Base-by-base conservation (phyloP, 2,329 filamentous ascomycete species). In the Metarhizium robertsii region DNA sequence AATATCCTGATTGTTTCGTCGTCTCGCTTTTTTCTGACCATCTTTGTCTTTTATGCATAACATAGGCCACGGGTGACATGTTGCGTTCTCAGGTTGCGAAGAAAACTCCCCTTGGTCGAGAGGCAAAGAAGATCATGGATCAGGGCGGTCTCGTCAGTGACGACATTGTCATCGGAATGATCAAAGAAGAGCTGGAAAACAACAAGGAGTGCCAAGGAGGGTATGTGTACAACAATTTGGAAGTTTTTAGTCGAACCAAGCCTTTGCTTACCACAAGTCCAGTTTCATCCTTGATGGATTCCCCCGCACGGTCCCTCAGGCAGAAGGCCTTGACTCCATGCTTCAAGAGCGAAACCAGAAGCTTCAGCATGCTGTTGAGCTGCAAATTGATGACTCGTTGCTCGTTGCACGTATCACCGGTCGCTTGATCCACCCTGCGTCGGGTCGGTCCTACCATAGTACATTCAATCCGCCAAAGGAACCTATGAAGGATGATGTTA, bases 91-190 rank as follows among this genome's bases (percentile, higher is more conserved):
- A 99, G 75, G 94, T 99, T 69, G 88, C 92, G 62, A 95, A 95
- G 78, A 96, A 97, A 85, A 99, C 94, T 56, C 76, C 88, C 58
- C 85, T 99, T 62, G 94, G 94, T 65, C 84, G 88, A 70, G 91
- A 96, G 79, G 94, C 94, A 63, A 99, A 99, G 86, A 97, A 97
- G 85, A 99, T 99, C 74, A 99, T 99, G 94, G 94, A 99, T 71
- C 88, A 92, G 72, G 94, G 94, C 66, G 92, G 92, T 64, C 85
- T 99, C 57, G 94, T 99, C 72, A 95, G 91, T 73, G 94, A 99
- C 74, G 92, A 97, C 71, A 99, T 99, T 71, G 92, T 99, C 83
- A 89, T 99, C 73, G 91, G 92, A 75, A 99, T 99, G 94, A 99
- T 99, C 79, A 92, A 94, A 84, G 88, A 87, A 72, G 92, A 99